phyloP scores from a whole-genome alignment of 169 alveolate species.

The Theileria luwenshuni region DNA sequence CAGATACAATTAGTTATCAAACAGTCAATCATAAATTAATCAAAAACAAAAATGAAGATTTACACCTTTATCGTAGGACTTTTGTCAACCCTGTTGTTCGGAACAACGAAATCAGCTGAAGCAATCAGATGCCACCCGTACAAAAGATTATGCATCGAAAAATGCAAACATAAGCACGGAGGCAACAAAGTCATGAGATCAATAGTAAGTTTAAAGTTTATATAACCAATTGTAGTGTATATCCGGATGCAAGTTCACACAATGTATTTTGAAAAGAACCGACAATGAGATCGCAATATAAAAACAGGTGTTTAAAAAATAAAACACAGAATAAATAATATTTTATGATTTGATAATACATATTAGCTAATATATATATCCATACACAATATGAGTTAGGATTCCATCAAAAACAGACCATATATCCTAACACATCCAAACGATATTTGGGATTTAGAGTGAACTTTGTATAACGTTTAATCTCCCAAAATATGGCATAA shows the following conservation, averaged over 20 bases:
- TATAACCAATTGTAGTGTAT: slow-evolving; percentile 13
- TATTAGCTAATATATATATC: too few relatives aligned
- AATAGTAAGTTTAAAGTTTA: slow-evolving; percentile 2
- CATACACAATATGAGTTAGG: too few relatives aligned
- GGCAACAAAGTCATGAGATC: slow-evolving; percentile 10
- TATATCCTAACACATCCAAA: too few relatives aligned
- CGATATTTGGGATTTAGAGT: too few relatives aligned
- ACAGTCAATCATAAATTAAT: neutral
- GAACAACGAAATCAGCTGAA: slow-evolving; percentile 3
- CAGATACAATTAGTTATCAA: too few relatives aligned
- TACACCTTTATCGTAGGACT: neutral
- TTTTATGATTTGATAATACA: too few relatives aligned
- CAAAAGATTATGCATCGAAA: slow-evolving; percentile 17
- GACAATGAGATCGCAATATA: neutral
- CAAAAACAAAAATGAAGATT: slow-evolving; percentile 12
- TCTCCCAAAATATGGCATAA: too few relatives aligned
- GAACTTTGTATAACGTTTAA: too few relatives aligned
- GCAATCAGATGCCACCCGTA: slow-evolving; percentile 38
- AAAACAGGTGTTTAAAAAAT: too few relatives aligned
- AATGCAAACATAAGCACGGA: slow-evolving; percentile 34
- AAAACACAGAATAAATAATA: too few relatives aligned
- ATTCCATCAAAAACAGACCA: too few relatives aligned
- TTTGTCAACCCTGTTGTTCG: neutral
- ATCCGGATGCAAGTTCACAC: slow-evolving; percentile 30
- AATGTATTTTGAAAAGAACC: slow-evolving; percentile 29